phyloP scores from a whole-genome alignment of 2,329 filamentous ascomycete genomes.

The Trichoderma gracile region DNA sequence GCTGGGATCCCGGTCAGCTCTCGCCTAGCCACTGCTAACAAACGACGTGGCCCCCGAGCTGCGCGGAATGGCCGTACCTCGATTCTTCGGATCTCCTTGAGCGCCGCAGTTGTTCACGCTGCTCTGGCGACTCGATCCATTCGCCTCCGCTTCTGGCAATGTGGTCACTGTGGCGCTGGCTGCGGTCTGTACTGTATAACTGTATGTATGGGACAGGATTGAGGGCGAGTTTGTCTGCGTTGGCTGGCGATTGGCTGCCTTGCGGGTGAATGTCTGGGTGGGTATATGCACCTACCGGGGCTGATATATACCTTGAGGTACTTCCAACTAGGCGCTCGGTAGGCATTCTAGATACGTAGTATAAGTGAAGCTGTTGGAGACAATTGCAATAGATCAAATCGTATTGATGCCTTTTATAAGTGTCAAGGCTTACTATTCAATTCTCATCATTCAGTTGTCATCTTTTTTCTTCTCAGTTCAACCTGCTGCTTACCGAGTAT shows the following conservation, averaged over 20 bases:
- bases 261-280: background rate
- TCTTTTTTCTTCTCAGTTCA: no score
- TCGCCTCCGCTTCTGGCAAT: constrained; percentile 23
- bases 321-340: no score
- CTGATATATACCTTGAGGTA: no score
- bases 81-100: constrained; percentile 16
- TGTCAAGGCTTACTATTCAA: no score
- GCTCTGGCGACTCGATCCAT: constrained; percentile 15
- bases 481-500: no score
- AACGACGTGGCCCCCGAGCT: constrained; percentile 11
- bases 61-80: constrained; percentile 5
- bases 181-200: background rate
- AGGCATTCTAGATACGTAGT: no score
- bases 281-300: constrained; percentile 22
- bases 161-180: constrained; percentile 22
- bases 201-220: background rate
- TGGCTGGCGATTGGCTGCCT: background rate
- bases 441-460: no score
- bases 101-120: constrained; percentile 18
- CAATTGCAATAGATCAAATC: background rate
- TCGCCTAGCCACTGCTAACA: background rate
- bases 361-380: no score
- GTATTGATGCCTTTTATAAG: no score
- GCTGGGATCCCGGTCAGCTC: constrained; percentile 10
- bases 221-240: background rate